These are phyloP conservation scores for Sugiyamaella floridensis DNA, from an alignment of 805 yeast species.

Conservation along the genomic window DNA sequence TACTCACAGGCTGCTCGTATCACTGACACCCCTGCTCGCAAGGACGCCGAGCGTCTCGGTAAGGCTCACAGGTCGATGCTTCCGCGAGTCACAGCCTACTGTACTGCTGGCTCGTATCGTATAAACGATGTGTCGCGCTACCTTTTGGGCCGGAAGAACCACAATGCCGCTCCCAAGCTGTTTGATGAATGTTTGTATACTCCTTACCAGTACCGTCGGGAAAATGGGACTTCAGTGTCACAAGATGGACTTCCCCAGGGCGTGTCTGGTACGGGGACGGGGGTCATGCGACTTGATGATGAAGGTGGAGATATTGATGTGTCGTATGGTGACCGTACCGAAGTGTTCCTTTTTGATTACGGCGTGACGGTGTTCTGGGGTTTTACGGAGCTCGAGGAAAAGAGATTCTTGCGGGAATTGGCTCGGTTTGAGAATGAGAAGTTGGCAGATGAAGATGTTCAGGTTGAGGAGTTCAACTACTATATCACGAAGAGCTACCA, in stretches of 20 bases:
- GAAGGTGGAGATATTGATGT: constrained; percentile 95
- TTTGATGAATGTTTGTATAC: constrained; percentile 95
- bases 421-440: constrained; percentile 90
- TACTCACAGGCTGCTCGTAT: constrained; percentile 80
- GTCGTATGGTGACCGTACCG: constrained; percentile 60
- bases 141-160: constrained; percentile 63
- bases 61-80: constrained; percentile 74
- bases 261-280: constrained; percentile 12
- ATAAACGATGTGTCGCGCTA: constrained; percentile 84
- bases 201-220: constrained; percentile 53
- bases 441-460: constrained; percentile 84
- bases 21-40: constrained; percentile 80
- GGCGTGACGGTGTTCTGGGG: constrained; percentile 99
- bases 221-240: constrained; percentile 31
- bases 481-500: constrained; percentile 91
- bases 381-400: constrained; percentile 75
- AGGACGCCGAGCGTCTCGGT: constrained; percentile 89
- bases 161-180: constrained; percentile 66
- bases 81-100: constrained; percentile 93
- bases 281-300: constrained; percentile 66
- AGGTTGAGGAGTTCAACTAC: constrained; percentile 90
- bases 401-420: constrained; percentile 69
- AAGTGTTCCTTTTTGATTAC: constrained; percentile 84
- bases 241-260: not conserved
- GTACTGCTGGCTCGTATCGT: constrained; percentile 87